Base-by-base conservation (phyloP, 768 basidiomycete genomes). In the Stropharia rugosoannulata region DNA sequence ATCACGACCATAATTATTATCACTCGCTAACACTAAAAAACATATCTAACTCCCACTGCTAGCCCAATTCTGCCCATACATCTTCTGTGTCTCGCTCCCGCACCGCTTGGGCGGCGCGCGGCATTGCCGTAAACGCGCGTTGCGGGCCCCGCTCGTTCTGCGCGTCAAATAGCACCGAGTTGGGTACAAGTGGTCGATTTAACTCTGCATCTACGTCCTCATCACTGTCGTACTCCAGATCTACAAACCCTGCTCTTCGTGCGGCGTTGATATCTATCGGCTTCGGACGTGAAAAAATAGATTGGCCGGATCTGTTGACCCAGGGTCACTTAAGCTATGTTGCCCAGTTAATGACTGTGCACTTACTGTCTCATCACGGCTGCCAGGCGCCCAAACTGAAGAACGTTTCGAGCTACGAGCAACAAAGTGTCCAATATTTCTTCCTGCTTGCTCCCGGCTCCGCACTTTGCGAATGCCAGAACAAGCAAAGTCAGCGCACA, bases 321-420 rank as follows among this genome's bases (percentile, higher is more conserved):
- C 12, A 22, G 29, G 50, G 27, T 40, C 57, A 47, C 41, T 47
- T 18, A 32, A 13, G 18, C 36, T 29, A 15, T 35, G 50, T 39
- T 48, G 43, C 5, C n/a, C 44, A 39, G 59, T 19, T 56, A 52
- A 42, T 56, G 25, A 55, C 62, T 15, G 56, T 53, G 11, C 19
- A 75, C 92, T 61, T 67, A 96, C 94, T 95, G 92, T 72, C 95
- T 81, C 83, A 98, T 89, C 48, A 98, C 93, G 18, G 92, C 82
- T 15, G 95, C 96, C 15, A 99, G 78, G 22, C 95, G 84, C 27
- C 90, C 87, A 66, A 98, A 98, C 62, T 95, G 93, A 53, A 99
- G 82, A 54, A 94, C 83, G 67, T 98, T 98, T 40, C 96, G 84
- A 16, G 90, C 93, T 61, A 98, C 86, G 25, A 98, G 85, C 22